Percentiles rank a stretch among this genome's conserved stretches.
phyloP scores from a whole-genome alignment of 108 stramenopile species.

The Cyclotella kingstonii region DNA sequence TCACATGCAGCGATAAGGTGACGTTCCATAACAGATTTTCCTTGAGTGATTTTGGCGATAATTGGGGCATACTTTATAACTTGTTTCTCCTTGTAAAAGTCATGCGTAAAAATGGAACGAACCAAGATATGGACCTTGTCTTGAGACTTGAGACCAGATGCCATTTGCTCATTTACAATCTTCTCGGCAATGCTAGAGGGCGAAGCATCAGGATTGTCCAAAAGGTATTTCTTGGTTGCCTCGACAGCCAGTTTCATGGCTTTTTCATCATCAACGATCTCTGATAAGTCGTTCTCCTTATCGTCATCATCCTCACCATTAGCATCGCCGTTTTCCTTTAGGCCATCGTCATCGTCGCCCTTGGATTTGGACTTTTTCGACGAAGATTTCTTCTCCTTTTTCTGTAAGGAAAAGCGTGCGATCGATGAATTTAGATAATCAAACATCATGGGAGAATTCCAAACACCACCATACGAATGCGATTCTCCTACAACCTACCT shows the following conservation, averaged over 20 bases:
- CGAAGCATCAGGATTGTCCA: conserved; percentile 69
- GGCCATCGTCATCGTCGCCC: conserved; percentile 65
- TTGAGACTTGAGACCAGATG: conserved; percentile 89
- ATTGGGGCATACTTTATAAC: conserved; percentile 63
- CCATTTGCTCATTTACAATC: conserved; percentile 92
- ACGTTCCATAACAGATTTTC: conserved; percentile 77
- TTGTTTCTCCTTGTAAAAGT: conserved; percentile 85
- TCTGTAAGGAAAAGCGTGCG: conserved; percentile 10
- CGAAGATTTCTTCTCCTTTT: conserved; percentile 73
- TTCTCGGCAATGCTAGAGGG: conserved; percentile 64
- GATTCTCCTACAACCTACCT: too few relatives aligned
- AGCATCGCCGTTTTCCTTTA: conserved; percentile 52
- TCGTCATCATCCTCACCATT: conserved; percentile 54
- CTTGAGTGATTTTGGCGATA: conserved; percentile 64
- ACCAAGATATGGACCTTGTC: conserved; percentile 84
- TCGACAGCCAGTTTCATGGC: conserved; percentile 80
- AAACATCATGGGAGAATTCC: too few relatives aligned
- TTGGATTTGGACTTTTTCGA: conserved; percentile 52
- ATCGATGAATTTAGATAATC: too few relatives aligned
- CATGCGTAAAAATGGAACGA: conserved; percentile 70
- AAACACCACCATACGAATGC: too few relatives aligned
- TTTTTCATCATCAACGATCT: conserved; percentile 70
- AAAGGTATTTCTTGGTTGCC: conserved; percentile 71
- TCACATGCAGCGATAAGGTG: conserved; percentile 84
- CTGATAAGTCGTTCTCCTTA: conserved; percentile 18